Percentiles rank a stretch among this genome's conserved stretches.
Conservation (phyloP, 352 stramenopile genomes). For the Globisporangium heterothallicum region DNA sequence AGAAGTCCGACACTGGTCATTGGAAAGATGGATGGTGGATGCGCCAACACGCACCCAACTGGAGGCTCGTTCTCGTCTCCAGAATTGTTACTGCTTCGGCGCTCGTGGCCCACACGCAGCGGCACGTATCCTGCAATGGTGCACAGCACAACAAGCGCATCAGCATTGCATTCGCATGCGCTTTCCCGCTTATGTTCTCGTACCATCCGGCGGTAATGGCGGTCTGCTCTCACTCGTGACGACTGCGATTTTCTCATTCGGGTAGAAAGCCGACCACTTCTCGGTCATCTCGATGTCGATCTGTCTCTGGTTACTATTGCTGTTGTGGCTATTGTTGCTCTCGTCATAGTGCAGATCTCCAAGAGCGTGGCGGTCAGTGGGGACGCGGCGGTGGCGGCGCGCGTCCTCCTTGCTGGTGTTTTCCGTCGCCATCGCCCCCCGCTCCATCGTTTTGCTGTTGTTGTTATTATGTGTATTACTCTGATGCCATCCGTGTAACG, state of each 20-base stretch:
- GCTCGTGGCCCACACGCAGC: conserved; percentile 42
- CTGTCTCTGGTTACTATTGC: not conserved
- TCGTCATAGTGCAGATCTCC: not conserved
- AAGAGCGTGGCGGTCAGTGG: too few relatives aligned
- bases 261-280: conserved; percentile 54
- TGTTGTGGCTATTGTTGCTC: not conserved
- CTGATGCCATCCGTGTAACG: too few relatives aligned
- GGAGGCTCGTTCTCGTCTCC: conserved; percentile 20
- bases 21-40: not conserved
- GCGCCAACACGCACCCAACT: conserved; percentile 26
- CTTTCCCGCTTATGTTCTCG: not conserved
- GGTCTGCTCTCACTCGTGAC: conserved; percentile 50
- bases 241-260: conserved; percentile 43
- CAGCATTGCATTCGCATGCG: too few relatives aligned
- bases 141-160: not conserved
- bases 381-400: not conserved
- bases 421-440: not conserved
- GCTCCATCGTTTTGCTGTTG: not conserved
- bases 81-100: conserved; percentile 14
- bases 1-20: not conserved
- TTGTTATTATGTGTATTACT: not conserved
- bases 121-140: conserved; percentile 43
- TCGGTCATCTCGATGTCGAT: conserved; percentile 22
- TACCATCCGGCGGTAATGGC: conserved; percentile 50
- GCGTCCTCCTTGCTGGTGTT: not conserved